Evolutionary conservation across 306 rosid genomes (phyloP), one percentile per base, ranked within the genome.

Genomic region (Malus sylvestris): DNA sequence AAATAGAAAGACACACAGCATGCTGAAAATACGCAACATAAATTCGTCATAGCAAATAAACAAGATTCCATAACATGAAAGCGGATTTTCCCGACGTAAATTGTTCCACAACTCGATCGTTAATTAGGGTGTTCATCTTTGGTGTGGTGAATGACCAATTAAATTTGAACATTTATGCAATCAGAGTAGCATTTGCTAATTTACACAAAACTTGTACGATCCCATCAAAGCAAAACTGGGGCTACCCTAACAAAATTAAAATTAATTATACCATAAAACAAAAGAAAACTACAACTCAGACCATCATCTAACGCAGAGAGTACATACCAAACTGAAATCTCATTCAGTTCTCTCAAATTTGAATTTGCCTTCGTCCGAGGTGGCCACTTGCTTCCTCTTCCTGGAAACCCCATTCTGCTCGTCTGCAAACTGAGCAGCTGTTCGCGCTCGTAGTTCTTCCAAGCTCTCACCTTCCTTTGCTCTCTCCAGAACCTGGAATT

Each of bases 381-480:
- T 45, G 6, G 83, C 84, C 71, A 51, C 6, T 46, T 71, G 80
- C 78, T 91, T 96, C 90, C 99, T 89, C 87, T 96, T 91, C 87
- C 76, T 91, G 61, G 96, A 86, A 74, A 59, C 64, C 71, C 82
- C 96, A 68, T 72, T 89, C 27, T 82, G 82, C 51, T 84, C 89
- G 46, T 82, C 87, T 35, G 80, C 68, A 68, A 91, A 89, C 77
- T 89, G 99, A 25, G 89, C 87, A 59, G 98, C 91, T 12, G 93
- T 85, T 71, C 90, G 80, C 35, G 92, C 92, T 23, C 93, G 86
- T 51, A 91, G 80, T 73, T 95, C 96, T 65, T 95, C 98, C 84
- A 95, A 81, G 84, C 88, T 92, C 87, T 92, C 99, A 2, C 89
- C 89, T 88, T 90, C 99, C 71, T 91, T 96, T 1, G 99, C 99